Base-by-base conservation (phyloP, 2,329 filamentous ascomycete species). In the Fusarium incarnatum region DNA sequence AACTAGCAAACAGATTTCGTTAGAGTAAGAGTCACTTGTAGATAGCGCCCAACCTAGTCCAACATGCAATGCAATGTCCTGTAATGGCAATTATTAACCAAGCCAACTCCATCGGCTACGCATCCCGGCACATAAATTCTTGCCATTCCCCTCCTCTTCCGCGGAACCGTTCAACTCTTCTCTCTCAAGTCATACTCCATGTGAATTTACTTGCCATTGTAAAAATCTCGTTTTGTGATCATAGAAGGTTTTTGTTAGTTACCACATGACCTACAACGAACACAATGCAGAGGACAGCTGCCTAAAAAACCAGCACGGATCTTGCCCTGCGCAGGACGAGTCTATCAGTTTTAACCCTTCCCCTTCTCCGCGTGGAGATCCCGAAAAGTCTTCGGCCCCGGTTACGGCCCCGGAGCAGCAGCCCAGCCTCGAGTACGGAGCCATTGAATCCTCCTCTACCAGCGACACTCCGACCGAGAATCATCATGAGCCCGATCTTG, bases 221-320 rank as follows among this genome's bases (percentile, higher is more conserved):
- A 34, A 40, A 37, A 23, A 44, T 30, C 41, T 42, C 41, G 30
- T 67, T 62, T 48, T 60, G 41, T 54, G 47, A 57, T 68, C 46
- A 40, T 12, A 28, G 9, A 18, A 20, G 23, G 49, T 53, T 37
- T 60, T 48, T 55, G n/a, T 45, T 47, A 28, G 13, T 23, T 27
- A 42, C 49, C 67, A 47, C 45, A 70, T 70, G 68, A 68, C 55
- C 57, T 64, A 55, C 61, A 40, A 41, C 52, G 22, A 49, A 45
- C 25, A 66, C 64, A 71, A 81, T 73, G 73, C 73, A 75, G 73
- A 75, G 73, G 73, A 75, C 71, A 75, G 59, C 73, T 75, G 73
- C 73, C 56, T 75, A 72, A 75, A 75, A 72, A 75, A 75, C 73
- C 73, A 73, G 55, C 44, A 52, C 47, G 64, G 30, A n/a, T 42